Evolutionary conservation across 2,329 filamentous ascomycete species (phyloP), one percentile per base, ranked within the genome.

Genomic region (Ophiosphaerella korrae): DNA sequence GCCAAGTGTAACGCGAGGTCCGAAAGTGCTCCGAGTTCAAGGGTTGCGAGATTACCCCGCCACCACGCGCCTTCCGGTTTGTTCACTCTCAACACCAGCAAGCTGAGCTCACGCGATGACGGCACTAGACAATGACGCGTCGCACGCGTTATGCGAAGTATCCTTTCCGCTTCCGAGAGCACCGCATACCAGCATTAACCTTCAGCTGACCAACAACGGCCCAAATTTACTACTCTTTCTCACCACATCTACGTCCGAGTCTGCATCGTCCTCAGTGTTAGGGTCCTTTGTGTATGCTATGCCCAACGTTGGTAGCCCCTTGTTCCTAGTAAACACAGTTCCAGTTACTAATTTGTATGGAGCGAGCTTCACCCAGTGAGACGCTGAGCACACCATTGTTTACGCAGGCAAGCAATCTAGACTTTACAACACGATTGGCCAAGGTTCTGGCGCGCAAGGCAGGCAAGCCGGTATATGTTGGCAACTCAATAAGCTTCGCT

Each of bases 231-330:
- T 84, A 37, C 74, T 86, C 9, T 85, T 86, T 67, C 73, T 87
- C 38, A 84, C 80, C 0, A 81, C 81, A 7, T 53, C 70, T 1
- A 75, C 78, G 2, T 66, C 78, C 1, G 82, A 78, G 16, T 65
- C 72, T 1, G 55, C 67, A 23, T 43, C 64, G 7, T 52, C 66
- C 6, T 42, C 75, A 2, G 61, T 74, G 1, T 82, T 97, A 74
- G 93, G 94, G 3, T 96, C 91, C 42, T 93, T 97, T 68, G 90
- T 97, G 39, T 97, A 96, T 71, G 90, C 92, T 2, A 84, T 99
- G 72, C 93, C 94, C 13, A 89, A 96, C 76, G 94, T 96, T 78
- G 64, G 79, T 70, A 11, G 7, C 18, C 24, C 1, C 14, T 5
- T 33, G 3, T 2, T 9, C 16, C 32, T 13, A 35, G 13, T 23